A percentile compares a stretch with the other conserved stretches of the same genome.
Conservation (phyloP, 768 basidiomycete genomes). For the Xerocomus spinulosus region DNA sequence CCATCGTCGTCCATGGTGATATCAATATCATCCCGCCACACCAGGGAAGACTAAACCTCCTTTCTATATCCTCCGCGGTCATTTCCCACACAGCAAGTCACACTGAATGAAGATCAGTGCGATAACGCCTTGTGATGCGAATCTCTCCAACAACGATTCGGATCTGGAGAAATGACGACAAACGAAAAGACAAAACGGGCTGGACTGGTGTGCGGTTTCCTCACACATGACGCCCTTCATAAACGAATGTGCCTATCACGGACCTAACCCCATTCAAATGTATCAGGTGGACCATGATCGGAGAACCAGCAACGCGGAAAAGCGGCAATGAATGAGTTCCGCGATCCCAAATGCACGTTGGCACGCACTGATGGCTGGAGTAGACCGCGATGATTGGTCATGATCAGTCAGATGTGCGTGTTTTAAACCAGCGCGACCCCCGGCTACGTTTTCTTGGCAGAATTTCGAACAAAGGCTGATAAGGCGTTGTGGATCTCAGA, state of each 20-base stretch:
- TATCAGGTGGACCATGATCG: conserved; percentile 16
- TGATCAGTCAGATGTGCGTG: conserved; percentile 21
- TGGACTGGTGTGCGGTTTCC: conserved; percentile 1
- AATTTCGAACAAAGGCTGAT: conserved; percentile 29
- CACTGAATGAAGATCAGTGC: too few relatives aligned
- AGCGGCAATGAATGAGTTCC: conserved; percentile 24
- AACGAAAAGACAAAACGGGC: not conserved
- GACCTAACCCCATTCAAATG: conserved; percentile 12
- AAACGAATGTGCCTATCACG: conserved; percentile 11
- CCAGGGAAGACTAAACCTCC: too few relatives aligned
- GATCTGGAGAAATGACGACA: not conserved
- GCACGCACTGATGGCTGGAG: conserved; percentile 9
- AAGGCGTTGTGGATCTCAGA: conserved; percentile 28
- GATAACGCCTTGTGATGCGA: too few relatives aligned
- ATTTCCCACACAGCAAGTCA: too few relatives aligned
- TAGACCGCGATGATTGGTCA: conserved; percentile 17
- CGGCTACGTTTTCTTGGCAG: conserved; percentile 7
- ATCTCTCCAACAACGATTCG: not conserved
- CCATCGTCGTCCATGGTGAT: too few relatives aligned
- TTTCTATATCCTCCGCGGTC: too few relatives aligned
- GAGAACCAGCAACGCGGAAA: conserved; percentile 14
- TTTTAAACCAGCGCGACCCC: conserved; percentile 1
- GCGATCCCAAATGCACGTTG: conserved; percentile 9
- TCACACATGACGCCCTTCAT: not conserved
- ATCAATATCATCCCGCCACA: too few relatives aligned